Percentiles rank a stretch among this genome's conserved stretches.
These are phyloP conservation scores for Grigorovia yakushimaensis DNA, from an alignment of 805 yeast species.

Conservation along the genomic window DNA sequence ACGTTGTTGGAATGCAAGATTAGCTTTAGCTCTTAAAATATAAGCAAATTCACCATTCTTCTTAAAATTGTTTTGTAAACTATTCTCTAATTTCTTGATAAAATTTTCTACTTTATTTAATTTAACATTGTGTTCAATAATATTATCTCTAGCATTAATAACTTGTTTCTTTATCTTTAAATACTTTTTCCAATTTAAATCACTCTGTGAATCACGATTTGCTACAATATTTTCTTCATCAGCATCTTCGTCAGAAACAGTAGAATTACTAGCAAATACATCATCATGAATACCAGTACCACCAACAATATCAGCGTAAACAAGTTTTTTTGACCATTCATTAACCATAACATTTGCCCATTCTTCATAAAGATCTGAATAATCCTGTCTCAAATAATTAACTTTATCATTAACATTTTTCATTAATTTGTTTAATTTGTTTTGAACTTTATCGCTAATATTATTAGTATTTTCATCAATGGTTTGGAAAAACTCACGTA, in stretches of 20 bases:
- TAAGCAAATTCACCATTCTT: constrained; percentile 57
- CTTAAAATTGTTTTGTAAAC: constrained; percentile 40
- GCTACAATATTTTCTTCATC: constrained; percentile 23
- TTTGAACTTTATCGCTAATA: constrained; percentile 27
- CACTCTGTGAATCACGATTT: constrained; percentile 23
- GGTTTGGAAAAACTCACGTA: constrained; percentile 35
- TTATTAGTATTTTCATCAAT: constrained; percentile 8
- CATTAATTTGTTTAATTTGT: constrained; percentile 24
- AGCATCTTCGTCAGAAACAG: constrained; percentile 23
- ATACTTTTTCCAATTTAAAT: constrained; percentile 54
- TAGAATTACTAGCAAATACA: constrained; percentile 19
- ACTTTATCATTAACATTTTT: constrained; percentile 29
- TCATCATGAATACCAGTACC: constrained; percentile 27
- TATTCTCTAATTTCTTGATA: constrained; percentile 29
- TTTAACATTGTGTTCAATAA: constrained; percentile 26
- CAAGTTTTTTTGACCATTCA: constrained; percentile 55
- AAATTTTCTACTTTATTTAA: constrained; percentile 13
- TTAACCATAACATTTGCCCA: constrained; percentile 58
- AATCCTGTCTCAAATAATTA: constrained; percentile 32
- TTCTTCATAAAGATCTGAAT: constrained; percentile 62
- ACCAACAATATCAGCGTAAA: constrained; percentile 29
- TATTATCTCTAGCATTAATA: constrained; percentile 44
- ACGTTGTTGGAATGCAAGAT: constrained; percentile 45
- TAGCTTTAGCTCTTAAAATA: constrained; percentile 48
- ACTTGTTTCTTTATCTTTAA: constrained; percentile 46